Base-by-base conservation (phyloP, 495 filamentous ascomycete species). In the Talaromyces borbonicus region DNA sequence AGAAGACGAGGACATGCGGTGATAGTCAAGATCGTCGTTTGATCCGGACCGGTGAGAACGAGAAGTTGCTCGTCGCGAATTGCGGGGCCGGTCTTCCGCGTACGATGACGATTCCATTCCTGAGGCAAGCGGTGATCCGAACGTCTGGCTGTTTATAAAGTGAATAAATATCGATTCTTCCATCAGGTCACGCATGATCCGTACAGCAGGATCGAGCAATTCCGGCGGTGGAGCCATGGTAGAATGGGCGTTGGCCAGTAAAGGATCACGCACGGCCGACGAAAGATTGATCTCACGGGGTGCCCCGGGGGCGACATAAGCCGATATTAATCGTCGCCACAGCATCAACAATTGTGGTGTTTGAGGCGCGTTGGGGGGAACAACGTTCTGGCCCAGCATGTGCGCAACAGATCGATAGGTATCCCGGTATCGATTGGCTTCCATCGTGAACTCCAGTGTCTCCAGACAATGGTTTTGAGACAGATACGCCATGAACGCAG, bases 381-480 rank as follows among this genome's bases (percentile, higher is more conserved):
- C 56, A 3, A 67, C 61, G 22, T 51, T 63, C 18, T 67, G 58
- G 7, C 59, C 64, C 11, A 71, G 58, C 36, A 69, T 63, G 40
- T 52, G 56, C 49, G 74, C 51, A 50, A 84, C 65, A 11, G 77
- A 67, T 24, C 72, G 58, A 57, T 90, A 88, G 46, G 84, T 79
- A 45, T 86, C 77, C 38, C 77, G 74, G 64, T 99, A 99, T n/a
- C 88, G 81, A 42, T 84, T 81, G 39, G 92, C 86, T 59, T 96
- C 92, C 76, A 96, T 77, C 33, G 92, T 95, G 67, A 99, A 99
- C 57, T 99, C 93, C 36, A 99, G 67, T 5, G 87, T 99, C 63
- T 99, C 93, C 33, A 97, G 66, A 56, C 93, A 99, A 63, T 97
- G 93, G 52, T 97, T 97, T 54, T 95, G 90, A 2, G 93, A 96